These are phyloP conservation scores for Tylopilus subfusipes DNA, from an alignment of 768 basidiomycete species.

Conservation along the genomic window DNA sequence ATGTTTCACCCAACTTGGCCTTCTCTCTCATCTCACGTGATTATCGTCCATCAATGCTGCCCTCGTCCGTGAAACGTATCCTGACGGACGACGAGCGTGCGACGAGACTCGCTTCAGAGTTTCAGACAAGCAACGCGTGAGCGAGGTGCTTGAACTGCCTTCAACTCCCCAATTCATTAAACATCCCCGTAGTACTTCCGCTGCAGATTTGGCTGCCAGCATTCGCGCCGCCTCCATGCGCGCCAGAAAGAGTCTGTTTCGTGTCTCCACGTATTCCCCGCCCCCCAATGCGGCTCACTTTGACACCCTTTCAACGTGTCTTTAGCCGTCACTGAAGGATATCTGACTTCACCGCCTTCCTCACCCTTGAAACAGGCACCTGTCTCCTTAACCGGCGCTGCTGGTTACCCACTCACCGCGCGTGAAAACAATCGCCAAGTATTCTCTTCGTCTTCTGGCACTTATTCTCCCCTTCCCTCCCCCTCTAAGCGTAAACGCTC, in stretches of 20 bases:
- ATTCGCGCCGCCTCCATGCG: slow-evolving; percentile 58
- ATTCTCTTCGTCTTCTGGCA: slow-evolving; percentile 36
- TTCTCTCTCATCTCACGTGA: background rate
- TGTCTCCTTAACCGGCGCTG: slow-evolving; percentile 16
- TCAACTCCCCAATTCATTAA: slow-evolving; percentile 10
- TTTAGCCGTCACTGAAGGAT: slow-evolving; percentile 61
- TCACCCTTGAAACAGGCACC: slow-evolving; percentile 30
- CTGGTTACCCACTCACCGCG: slow-evolving; percentile 48
- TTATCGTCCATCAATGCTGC: slow-evolving; percentile 8
- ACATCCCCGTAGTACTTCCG: slow-evolving; percentile 32
- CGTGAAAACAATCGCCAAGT: slow-evolving; percentile 55
- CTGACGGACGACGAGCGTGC: slow-evolving; percentile 32
- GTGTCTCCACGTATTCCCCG: slow-evolving; percentile 13
- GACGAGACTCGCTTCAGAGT: slow-evolving; percentile 21
- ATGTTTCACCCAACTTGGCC: too few relatives aligned
- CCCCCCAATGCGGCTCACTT: slow-evolving; percentile 28
- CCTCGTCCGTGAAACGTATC: slow-evolving; percentile 34
- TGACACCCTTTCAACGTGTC: slow-evolving; percentile 24
- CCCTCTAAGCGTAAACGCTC: slow-evolving; percentile 37
- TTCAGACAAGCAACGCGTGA: slow-evolving; percentile 24
- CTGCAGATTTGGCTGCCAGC: slow-evolving; percentile 48
- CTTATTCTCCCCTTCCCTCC: slow-evolving; percentile 30
- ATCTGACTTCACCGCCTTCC: slow-evolving; percentile 43
- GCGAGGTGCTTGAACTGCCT: slow-evolving; percentile 14
- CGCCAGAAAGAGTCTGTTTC: slow-evolving; percentile 54